Conservation (phyloP, 192 early-diverging fungal genomes). For the Podila clonocystis region DNA sequence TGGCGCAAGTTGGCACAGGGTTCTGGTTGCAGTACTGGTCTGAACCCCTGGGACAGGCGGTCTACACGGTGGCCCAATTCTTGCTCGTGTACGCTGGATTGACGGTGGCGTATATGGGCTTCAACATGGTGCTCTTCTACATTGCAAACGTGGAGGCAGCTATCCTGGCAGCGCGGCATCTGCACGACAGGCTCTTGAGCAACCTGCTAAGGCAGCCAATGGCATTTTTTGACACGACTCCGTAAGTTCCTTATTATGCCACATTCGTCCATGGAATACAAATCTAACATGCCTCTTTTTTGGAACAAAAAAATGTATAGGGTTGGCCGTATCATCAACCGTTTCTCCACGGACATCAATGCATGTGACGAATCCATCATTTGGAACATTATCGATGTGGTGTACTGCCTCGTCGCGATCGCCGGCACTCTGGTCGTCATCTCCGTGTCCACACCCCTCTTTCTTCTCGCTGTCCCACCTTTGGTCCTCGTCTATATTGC, state of each 20-base stretch:
- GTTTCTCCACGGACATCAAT: slow-evolving; percentile 90
- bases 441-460: slow-evolving; percentile 67
- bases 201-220: slow-evolving; percentile 33
- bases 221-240: slow-evolving; percentile 38
- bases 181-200: slow-evolving; percentile 48
- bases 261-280: background rate
- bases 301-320: slow-evolving; percentile 44
- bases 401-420: slow-evolving; percentile 53
- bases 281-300: background rate
- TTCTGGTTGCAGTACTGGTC: slow-evolving; percentile 32
- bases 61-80: slow-evolving; percentile 25
- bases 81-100: slow-evolving; percentile 22
- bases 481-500: slow-evolving; percentile 73
- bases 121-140: slow-evolving; percentile 35
- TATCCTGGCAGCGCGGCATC: slow-evolving; percentile 35
- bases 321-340: slow-evolving; percentile 86
- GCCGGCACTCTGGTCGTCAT: slow-evolving; percentile 72
- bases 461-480: slow-evolving; percentile 72
- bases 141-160: slow-evolving; percentile 26
- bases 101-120: slow-evolving; percentile 21
- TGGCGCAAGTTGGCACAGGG: slow-evolving; percentile 20
- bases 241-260: slow-evolving; percentile 26
- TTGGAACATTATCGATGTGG: slow-evolving; percentile 57
- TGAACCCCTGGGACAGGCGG: slow-evolving; percentile 15
- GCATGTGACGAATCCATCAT: slow-evolving; percentile 79